These are phyloP conservation scores for Flammula alnicola DNA, from an alignment of 1,284 basidiomycete genomes.

Conservation along the genomic window DNA sequence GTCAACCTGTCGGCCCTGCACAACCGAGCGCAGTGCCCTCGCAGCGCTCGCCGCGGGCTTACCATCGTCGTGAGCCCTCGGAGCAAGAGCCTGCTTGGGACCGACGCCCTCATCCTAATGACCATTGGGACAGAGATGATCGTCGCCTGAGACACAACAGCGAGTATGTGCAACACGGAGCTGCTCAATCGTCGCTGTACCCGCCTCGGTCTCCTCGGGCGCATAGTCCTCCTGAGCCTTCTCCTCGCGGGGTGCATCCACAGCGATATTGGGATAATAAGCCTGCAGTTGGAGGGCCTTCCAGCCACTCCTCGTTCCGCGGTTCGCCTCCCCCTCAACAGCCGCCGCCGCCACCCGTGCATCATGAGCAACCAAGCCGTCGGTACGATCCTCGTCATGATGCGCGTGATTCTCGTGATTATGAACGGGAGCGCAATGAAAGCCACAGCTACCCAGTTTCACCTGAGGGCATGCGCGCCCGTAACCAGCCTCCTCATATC, in stretches of 20 bases:
- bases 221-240: conserved; percentile 54
- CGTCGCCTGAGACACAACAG: conserved; percentile 48
- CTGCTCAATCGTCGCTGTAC: conserved; percentile 38
- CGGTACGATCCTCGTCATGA: conserved; percentile 49
- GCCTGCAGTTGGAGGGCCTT: conserved; percentile 31
- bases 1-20: conserved; percentile 59
- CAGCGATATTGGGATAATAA: conserved; percentile 50
- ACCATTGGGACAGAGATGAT: conserved; percentile 54
- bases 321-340: conserved; percentile 37
- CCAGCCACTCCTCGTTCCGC: conserved; percentile 31
- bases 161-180: conserved; percentile 47
- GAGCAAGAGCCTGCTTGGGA: conserved; percentile 60
- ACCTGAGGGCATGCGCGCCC: conserved; percentile 37
- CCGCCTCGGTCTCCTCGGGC: conserved; percentile 46
- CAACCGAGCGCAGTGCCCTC: conserved; percentile 45
- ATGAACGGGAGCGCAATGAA: conserved; percentile 35
- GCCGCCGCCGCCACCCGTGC: conserved; percentile 28
- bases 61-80: conserved; percentile 36
- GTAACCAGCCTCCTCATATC: conserved; percentile 31
- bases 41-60: conserved; percentile 61
- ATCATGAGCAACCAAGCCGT: conserved; percentile 34
- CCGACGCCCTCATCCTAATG: conserved; percentile 44
- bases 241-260: conserved; percentile 55
- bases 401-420: conserved; percentile 41
- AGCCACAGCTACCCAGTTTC: conserved; percentile 38